These are phyloP conservation scores for Microbotryum violaceum DNA, from an alignment of 1,284 basidiomycete species.

Conservation along the genomic window DNA sequence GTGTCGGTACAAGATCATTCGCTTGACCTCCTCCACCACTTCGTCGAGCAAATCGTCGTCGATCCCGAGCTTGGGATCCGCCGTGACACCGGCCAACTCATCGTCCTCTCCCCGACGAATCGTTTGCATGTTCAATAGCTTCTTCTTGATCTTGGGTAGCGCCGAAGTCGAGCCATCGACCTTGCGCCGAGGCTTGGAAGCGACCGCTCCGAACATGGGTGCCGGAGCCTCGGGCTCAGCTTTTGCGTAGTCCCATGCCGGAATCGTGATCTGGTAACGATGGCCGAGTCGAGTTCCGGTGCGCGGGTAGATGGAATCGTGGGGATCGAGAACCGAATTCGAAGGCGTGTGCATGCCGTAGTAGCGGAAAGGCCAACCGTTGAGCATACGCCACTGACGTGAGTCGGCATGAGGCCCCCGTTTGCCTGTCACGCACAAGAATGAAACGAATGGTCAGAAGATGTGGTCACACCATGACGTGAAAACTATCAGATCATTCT, in stretches of 20 bases:
- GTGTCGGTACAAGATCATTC: slow-evolving; percentile 14
- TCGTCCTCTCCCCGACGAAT: slow-evolving; percentile 20
- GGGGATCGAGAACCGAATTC: slow-evolving; percentile 31
- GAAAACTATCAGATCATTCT: no score
- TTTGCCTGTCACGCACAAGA: not conserved
- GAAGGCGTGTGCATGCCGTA: slow-evolving; percentile 34
- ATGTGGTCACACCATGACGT: no score
- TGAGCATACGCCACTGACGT: slow-evolving; percentile 25
- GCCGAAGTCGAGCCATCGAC: no score
- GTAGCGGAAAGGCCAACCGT: slow-evolving; percentile 37
- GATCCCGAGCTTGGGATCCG: not conserved
- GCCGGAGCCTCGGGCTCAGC: no score
- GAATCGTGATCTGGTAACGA: slow-evolving; percentile 31
- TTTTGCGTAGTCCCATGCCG: slow-evolving; percentile 22
- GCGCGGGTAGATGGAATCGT: slow-evolving; percentile 35
- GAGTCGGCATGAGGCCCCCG: not conserved
- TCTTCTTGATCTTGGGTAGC: no score
- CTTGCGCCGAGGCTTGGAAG: no score
- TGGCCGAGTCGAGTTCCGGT: slow-evolving; percentile 33
- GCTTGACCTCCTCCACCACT: slow-evolving; percentile 16
- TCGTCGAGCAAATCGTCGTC: slow-evolving; percentile 11
- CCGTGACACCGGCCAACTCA: no score
- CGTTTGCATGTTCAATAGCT: no score
- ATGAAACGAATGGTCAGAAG: no score
- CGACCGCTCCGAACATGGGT: no score